Evolutionary conservation across 2,329 filamentous ascomycete species (phyloP).

Genomic region (Hypomyces perniciosus): DNA sequence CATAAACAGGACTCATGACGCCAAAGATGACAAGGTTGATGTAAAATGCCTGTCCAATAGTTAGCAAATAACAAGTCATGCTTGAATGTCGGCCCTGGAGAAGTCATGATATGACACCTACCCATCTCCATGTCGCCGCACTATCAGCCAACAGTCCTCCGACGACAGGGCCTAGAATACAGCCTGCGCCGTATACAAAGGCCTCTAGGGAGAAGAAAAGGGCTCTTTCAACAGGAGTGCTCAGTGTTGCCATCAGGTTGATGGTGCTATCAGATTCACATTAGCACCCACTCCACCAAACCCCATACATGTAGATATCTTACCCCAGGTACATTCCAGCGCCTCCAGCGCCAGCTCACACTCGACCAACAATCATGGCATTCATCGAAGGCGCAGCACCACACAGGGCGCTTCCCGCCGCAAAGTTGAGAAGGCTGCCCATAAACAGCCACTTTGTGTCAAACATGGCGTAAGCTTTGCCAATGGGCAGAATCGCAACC

Average conservation of each 20-base stretch:
- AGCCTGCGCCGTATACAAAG: slow-evolving; percentile 7
- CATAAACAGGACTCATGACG: slow-evolving; percentile 5
- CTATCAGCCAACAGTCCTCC: slow-evolving; percentile 33
- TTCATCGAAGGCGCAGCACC: slow-evolving; percentile 38
- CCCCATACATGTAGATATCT: not conserved
- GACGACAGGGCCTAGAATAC: slow-evolving; percentile 36
- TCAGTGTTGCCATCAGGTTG: slow-evolving; percentile 11
- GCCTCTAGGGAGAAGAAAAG: slow-evolving; percentile 20
- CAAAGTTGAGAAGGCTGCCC: slow-evolving; percentile 20
- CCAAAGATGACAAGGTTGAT: slow-evolving; percentile 43
- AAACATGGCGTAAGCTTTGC: slow-evolving; percentile 36
- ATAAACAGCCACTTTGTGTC: slow-evolving; percentile 37
- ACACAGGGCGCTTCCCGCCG: slow-evolving; percentile 29
- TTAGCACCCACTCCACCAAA: not conserved
- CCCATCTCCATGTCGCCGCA: slow-evolving; percentile 9
- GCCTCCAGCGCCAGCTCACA: slow-evolving; percentile 37
- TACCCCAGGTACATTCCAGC: slow-evolving; percentile 33
- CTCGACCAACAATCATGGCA: slow-evolving; percentile 40
- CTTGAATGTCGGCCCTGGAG: no score
- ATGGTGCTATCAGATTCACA: slow-evolving; percentile 12
- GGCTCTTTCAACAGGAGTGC: slow-evolving; percentile 21
- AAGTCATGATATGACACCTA: not conserved
- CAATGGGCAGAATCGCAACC: slow-evolving; percentile 30
- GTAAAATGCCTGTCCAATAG: slow-evolving; percentile 32
- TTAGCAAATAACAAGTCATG: no score